Conservation (phyloP, 2,329 filamentous ascomycete species). For the Apiospora kogelbergensis region DNA sequence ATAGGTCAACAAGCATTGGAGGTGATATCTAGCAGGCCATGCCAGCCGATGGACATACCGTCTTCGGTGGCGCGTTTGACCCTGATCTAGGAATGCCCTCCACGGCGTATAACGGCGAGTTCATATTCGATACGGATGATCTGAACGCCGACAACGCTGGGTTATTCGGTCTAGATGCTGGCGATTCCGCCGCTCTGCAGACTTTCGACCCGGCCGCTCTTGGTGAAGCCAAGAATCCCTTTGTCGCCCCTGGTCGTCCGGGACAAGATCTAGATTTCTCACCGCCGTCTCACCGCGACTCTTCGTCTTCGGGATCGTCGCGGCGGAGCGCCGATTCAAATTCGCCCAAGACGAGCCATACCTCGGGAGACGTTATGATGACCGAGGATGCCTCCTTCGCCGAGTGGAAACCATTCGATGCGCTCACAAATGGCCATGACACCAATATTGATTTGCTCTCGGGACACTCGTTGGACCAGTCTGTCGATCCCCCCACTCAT, state of each 20-base stretch:
- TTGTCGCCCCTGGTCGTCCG: slow-evolving; percentile 14
- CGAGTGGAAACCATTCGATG: slow-evolving; percentile 12
- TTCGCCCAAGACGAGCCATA: slow-evolving; percentile 28
- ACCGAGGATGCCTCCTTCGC: slow-evolving; percentile 19
- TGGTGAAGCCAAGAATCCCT: slow-evolving; percentile 21
- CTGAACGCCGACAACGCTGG: slow-evolving; percentile 6
- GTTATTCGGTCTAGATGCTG: slow-evolving; percentile 6
- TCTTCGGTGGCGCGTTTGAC: slow-evolving; percentile 15
- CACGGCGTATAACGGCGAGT: slow-evolving; percentile 14
- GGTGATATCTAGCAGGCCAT: slow-evolving; percentile 8
- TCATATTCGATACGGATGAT: slow-evolving; percentile 15
- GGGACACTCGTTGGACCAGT: slow-evolving; percentile 21
- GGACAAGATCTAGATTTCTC: slow-evolving; percentile 16
- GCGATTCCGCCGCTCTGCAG: slow-evolving; percentile 10
- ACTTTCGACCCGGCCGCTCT: slow-evolving; percentile 14
- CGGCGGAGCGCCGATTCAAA: slow-evolving; percentile 23
- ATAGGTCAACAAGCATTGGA: background rate
- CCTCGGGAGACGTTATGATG: slow-evolving; percentile 28
- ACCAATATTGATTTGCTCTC: slow-evolving; percentile 20
- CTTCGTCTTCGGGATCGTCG: slow-evolving; percentile 31
- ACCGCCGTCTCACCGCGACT: slow-evolving; percentile 28
- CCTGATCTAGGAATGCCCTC: slow-evolving; percentile 16
- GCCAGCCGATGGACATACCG: slow-evolving; percentile 13
- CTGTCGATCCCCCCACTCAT: slow-evolving; percentile 23
- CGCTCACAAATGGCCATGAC: slow-evolving; percentile 15